Base-by-base conservation (phyloP, 1,284 basidiomycete genomes). In the Ceratobasidium sp. region DNA sequence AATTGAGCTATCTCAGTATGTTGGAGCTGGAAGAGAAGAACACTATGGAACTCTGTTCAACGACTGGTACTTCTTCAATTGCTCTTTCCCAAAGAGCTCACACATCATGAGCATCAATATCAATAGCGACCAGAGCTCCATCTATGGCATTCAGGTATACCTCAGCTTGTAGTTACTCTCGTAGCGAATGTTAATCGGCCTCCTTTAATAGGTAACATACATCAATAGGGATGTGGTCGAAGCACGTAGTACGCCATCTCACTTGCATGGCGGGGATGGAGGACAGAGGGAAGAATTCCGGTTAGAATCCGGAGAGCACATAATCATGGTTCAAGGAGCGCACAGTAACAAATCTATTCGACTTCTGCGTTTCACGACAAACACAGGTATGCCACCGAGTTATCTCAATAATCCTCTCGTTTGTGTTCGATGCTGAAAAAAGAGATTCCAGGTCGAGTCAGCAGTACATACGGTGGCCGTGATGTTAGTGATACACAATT, bases 61-160 rank as follows among this genome's bases (percentile, higher is more conserved):
- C 28, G 66, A 69, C 21, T 55, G 66, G 43, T 9, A 41, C 7
- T 44, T 58, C 23, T 18, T 69, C 26, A 41, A 46, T 11, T 57
- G 47, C 43, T 58, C 66, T 6, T 61, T 28, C 16, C 28, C 44
- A 14, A 32, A 11, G n/a, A 14, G 26, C 9, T 4, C 46, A n/a
- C 52, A 55, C 57, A 54, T 69, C 43, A 57, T 41, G 4, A 43
- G 30, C 8, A 16, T 69, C 0, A 55, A 26, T 14, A n/a, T 69
- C 2, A 28, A 44, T 26, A 46, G 54, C 26, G 66, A 41, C 5
- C 49, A 38, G 35, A 38, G 43, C 6, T 71, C 38, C 46, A 35
- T 71, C 13, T 44, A 71, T 23, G 46, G 44, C 43, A 61, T 71
- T 26, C 55, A 71, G 46, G 67, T 61, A 50, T 13, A 43, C n/a